A percentile compares a stretch with the other conserved stretches of the same genome.
Conservation (phyloP, 768 basidiomycete species). For the Hebeloma cylindrosporum region DNA sequence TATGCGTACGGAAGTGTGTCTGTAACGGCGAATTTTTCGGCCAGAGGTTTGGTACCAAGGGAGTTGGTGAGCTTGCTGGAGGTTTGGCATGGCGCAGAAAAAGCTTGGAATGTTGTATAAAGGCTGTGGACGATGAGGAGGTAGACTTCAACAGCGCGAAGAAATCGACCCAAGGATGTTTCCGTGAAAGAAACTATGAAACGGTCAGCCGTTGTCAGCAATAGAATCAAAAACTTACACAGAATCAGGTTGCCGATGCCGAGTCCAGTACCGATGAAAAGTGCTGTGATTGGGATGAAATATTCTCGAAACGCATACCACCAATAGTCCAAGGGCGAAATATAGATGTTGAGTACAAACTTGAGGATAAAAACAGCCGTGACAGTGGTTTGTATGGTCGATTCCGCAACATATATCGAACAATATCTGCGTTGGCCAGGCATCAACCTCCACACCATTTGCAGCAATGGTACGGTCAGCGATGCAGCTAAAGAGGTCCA, state of each 20-base stretch:
- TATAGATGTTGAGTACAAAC: slow-evolving; percentile 55
- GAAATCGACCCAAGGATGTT: slow-evolving; percentile 64
- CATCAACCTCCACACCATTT: slow-evolving; percentile 62
- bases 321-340: slow-evolving; percentile 39
- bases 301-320: slow-evolving; percentile 48
- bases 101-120: slow-evolving; percentile 33
- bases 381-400: slow-evolving; percentile 56
- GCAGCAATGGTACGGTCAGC: slow-evolving; percentile 51
- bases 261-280: slow-evolving; percentile 52
- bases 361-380: slow-evolving; percentile 63
- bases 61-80: background rate
- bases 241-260: slow-evolving; percentile 54
- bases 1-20: slow-evolving; percentile 8
- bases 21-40: too few relatives aligned
- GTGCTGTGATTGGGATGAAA: slow-evolving; percentile 47
- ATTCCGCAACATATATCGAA: slow-evolving; percentile 56
- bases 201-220: slow-evolving; percentile 1
- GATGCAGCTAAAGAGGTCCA: slow-evolving; percentile 47
- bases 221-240: slow-evolving; percentile 45
- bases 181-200: slow-evolving; percentile 67
- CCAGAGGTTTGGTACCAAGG: too few relatives aligned
- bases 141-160: slow-evolving; percentile 63
- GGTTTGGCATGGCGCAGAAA: background rate
- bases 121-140: slow-evolving; percentile 59
- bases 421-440: slow-evolving; percentile 37